Conservation (phyloP, 2,329 filamentous ascomycete species). For the Tricladium varicosporioides region DNA sequence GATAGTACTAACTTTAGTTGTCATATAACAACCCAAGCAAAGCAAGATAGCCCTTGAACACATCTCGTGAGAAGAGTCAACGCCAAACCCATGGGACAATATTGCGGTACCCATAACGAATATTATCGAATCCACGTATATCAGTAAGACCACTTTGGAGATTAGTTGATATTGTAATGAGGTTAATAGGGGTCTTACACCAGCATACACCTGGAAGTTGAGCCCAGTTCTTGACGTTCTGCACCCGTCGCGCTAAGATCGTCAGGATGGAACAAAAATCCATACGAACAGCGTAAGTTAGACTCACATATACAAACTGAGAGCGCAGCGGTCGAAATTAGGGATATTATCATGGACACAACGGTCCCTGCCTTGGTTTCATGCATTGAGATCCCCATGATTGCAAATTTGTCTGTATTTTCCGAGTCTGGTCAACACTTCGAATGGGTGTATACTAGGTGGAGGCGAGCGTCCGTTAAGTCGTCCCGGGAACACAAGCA, state of each 20-base stretch:
- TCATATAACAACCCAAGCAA: conserved; percentile 60
- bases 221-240: conserved; percentile 26
- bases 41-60: conserved; percentile 59
- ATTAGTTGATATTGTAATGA: background rate
- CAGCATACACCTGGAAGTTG: conserved; percentile 28
- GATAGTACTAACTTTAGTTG: conserved; percentile 51
- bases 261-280: background rate
- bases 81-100: conserved; percentile 54
- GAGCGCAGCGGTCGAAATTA: conserved; percentile 23
- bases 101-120: conserved; percentile 59
- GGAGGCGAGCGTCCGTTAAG: no score
- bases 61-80: conserved; percentile 48
- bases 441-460: no score
- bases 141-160: conserved; percentile 53
- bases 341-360: conserved; percentile 19
- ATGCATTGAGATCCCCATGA: conserved; percentile 3
- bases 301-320: conserved; percentile 27
- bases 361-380: conserved; percentile 21
- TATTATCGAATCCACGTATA: conserved; percentile 58
- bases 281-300: background rate
- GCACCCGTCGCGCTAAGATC: conserved; percentile 27
- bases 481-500: no score
- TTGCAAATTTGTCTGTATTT: background rate
- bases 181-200: conserved; percentile 18
- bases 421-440: no score